Evolutionary conservation across 805 yeast species (phyloP).

Genomic region (Sungouiella thailandica): DNA sequence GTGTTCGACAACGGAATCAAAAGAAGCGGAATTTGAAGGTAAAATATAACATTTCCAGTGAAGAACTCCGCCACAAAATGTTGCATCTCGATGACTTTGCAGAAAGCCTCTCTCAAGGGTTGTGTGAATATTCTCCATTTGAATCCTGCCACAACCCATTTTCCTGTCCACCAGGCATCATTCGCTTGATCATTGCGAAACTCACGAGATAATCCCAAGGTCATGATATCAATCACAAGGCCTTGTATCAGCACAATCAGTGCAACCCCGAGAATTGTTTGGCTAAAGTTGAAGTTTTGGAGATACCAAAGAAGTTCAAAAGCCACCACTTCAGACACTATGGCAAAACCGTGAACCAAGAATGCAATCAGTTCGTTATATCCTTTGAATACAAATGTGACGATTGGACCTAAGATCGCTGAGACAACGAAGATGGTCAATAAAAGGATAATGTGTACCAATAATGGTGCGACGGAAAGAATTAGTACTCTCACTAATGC

Average conservation of each 20-base stretch:
- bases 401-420: constrained; percentile 44
- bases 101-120: constrained; percentile 58
- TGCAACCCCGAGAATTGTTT: constrained; percentile 58
- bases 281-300: constrained; percentile 62
- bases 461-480: constrained; percentile 45
- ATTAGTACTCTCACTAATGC: constrained; percentile 41
- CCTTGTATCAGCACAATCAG: constrained; percentile 53
- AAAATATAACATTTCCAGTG: constrained; percentile 53
- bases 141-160: constrained; percentile 58
- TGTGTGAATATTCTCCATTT: constrained; percentile 60
- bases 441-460: constrained; percentile 37
- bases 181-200: constrained; percentile 55
- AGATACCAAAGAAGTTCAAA: constrained; percentile 63
- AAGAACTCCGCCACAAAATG: constrained; percentile 61
- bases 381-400: constrained; percentile 19
- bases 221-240: constrained; percentile 48
- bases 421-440: constrained; percentile 42
- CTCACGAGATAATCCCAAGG: constrained; percentile 54
- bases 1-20: constrained; percentile 60
- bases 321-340: constrained; percentile 47
- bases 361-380: constrained; percentile 19
- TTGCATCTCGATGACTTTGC: constrained; percentile 64
- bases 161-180: constrained; percentile 62
- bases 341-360: constrained; percentile 48
- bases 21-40: constrained; percentile 55